Evolutionary conservation across 176 grass and related monocot species (phyloP), one percentile per base, ranked within the genome.

Genomic region (Luzula sylvatica): DNA sequence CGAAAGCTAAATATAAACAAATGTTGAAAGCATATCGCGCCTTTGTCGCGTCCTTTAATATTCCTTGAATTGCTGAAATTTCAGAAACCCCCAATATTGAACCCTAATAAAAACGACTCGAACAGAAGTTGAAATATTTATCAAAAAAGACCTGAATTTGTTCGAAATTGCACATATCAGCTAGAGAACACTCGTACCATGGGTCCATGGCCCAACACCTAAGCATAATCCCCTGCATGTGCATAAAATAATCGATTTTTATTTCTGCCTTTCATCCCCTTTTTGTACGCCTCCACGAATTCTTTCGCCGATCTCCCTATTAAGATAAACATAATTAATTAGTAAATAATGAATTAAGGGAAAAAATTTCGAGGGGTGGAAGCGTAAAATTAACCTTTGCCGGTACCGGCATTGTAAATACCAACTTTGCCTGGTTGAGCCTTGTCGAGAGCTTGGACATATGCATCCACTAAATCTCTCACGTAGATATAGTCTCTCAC

Each of bases 341-440:
- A 11, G 56, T 25, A 24, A 6, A 40, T 39, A 58, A 23, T 55
- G 22, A 50, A 22, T 15, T 35, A 55, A 9, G 25, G 4, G 44
- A n/a, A 21, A 52, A 16, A 40, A 20, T 21, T 4, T 42, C 11
- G 20, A 38, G 13, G 52, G 52, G 12, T 74, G 2, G 16, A 20
- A 59, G 21, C 51, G 38, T 17, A 74, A 39, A 74, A 46, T 7
- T 38, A 9, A 94, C 88, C 88, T 80, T 87, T 87, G 56, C 88
- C 88, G n/a, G 88, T 94, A 39, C 88, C 88, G 2, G 87, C 88
- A 23, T 94, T 94, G 75, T 87, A 94, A 58, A 94, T 94, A 38
- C 88, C 88, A 32, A 94, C 82, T 77, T 70, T 83, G 21, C 75
- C 71, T 52, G 50, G 74, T 67, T 79, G 55, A 20, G 79, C 82